These are phyloP conservation scores for Aspergillus steynii DNA, from an alignment of 495 filamentous ascomycete species.

Conservation along the genomic window DNA sequence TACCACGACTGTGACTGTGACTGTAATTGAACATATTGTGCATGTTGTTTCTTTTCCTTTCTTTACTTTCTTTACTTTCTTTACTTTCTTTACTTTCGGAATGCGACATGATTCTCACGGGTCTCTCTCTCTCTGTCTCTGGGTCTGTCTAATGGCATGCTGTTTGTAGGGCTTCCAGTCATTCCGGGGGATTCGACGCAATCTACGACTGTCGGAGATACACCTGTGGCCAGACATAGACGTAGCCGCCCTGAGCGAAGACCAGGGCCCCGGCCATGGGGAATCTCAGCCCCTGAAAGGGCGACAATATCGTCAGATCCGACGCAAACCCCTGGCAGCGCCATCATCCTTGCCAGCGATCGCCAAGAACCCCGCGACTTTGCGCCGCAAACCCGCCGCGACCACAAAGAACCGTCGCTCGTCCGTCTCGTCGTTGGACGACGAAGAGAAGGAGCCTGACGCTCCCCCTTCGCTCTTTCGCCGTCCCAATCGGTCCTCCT, in stretches of 20 bases:
- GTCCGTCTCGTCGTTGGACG: constrained; percentile 4
- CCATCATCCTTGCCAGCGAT: not conserved
- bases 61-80: constrained; percentile 25
- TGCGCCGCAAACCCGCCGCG: not conserved
- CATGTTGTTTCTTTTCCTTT: constrained; percentile 26
- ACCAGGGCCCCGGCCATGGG: not conserved
- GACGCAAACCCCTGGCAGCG: not conserved
- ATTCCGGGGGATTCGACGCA: constrained; percentile 26
- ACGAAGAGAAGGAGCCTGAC: not conserved
- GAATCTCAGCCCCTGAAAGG: not conserved
- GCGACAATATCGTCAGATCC: not conserved
- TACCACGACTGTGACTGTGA: constrained; percentile 2
- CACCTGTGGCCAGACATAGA: constrained; percentile 12
- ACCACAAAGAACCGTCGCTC: constrained; percentile 4
- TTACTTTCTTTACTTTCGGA: constrained; percentile 29
- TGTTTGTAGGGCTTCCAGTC: constrained; percentile 46
- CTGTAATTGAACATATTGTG: constrained; percentile 6
- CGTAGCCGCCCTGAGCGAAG: constrained; percentile 9
- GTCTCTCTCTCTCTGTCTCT: constrained; percentile 23
- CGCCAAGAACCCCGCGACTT: not conserved
- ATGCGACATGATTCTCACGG: constrained; percentile 37
- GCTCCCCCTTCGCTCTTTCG: not conserved
- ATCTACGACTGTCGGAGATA: constrained; percentile 20
- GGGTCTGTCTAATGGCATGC: constrained; percentile 37
- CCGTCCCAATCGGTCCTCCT: constrained; percentile 6